phyloP scores from a whole-genome alignment of 2,329 filamentous ascomycete genomes.

The Meredithiella fracta region DNA sequence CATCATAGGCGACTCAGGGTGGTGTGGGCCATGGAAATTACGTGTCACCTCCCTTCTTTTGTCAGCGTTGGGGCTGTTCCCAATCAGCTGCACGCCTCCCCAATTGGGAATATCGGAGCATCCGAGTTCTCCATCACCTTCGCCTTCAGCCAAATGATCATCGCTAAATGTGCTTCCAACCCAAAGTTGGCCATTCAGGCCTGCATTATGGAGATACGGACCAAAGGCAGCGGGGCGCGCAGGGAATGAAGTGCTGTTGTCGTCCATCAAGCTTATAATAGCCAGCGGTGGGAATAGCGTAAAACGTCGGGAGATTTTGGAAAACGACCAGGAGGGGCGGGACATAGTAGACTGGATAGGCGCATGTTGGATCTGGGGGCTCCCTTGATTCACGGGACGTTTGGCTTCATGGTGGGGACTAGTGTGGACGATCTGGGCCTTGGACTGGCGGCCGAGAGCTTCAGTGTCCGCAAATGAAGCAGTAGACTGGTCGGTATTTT shows the following conservation, averaged over 20 bases:
- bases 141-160: constrained; percentile 47
- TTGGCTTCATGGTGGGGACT: background rate
- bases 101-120: constrained; percentile 91
- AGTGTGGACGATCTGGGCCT: background rate
- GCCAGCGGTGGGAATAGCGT: constrained; percentile 90
- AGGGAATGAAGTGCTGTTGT: constrained; percentile 94
- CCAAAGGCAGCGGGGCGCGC: constrained; percentile 89
- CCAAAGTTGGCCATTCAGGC: constrained; percentile 82
- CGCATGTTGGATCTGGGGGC: constrained; percentile 9
- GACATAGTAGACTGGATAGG: constrained; percentile 16
- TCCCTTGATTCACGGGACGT: background rate
- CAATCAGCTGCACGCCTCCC: constrained; percentile 34
- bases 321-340: constrained; percentile 24
- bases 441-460: background rate
- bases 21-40: background rate
- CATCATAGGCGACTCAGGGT: background rate
- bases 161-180: constrained; percentile 84
- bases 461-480: background rate
- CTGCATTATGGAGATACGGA: constrained; percentile 54
- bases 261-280: constrained; percentile 88
- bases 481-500: background rate
- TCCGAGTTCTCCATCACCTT: constrained; percentile 69
- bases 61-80: background rate
- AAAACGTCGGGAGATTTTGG: constrained; percentile 60
- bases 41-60: background rate